A percentile compares a stretch with the other conserved stretches of the same genome.
These are phyloP conservation scores for Trametes elegans DNA, from an alignment of 768 basidiomycete genomes.

Conservation along the genomic window DNA sequence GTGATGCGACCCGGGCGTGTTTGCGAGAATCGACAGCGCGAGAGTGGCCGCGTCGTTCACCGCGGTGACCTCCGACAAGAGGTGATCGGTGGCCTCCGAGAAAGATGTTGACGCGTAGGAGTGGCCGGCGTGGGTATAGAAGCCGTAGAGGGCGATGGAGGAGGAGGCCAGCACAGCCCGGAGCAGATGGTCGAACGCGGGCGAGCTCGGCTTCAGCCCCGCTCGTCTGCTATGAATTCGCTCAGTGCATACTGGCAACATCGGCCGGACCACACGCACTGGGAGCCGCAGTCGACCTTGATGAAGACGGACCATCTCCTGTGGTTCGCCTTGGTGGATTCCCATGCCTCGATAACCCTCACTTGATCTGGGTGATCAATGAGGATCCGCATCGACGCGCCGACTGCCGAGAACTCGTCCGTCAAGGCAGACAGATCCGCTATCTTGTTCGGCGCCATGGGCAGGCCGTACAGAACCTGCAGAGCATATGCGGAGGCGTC, in stretches of 20 bases:
- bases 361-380: constrained; percentile 79
- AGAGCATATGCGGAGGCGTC: not conserved
- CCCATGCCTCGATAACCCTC: constrained; percentile 58
- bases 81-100: constrained; percentile 59
- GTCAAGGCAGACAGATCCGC: constrained; percentile 62
- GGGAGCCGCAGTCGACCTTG: constrained; percentile 75
- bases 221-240: constrained; percentile 55
- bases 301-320: constrained; percentile 75
- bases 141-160: constrained; percentile 67
- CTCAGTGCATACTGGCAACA: constrained; percentile 14
- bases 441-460: constrained; percentile 67
- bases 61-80: constrained; percentile 66
- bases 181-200: constrained; percentile 55
- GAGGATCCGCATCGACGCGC: constrained; percentile 64
- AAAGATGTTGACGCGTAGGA: constrained; percentile 74
- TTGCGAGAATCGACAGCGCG: constrained; percentile 46
- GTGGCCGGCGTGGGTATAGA: constrained; percentile 79
- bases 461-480: constrained; percentile 82
- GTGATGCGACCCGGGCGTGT: constrained; percentile 31
- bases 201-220: constrained; percentile 55
- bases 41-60: constrained; percentile 65
- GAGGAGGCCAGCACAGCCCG: constrained; percentile 50
- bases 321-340: constrained; percentile 37
- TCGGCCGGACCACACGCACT: constrained; percentile 44
- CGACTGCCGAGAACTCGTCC: constrained; percentile 50